A percentile compares a stretch with the other conserved stretches of the same genome.
phyloP scores from a whole-genome alignment of 2,329 filamentous ascomycete genomes.

The Juglanconis oblonga region DNA sequence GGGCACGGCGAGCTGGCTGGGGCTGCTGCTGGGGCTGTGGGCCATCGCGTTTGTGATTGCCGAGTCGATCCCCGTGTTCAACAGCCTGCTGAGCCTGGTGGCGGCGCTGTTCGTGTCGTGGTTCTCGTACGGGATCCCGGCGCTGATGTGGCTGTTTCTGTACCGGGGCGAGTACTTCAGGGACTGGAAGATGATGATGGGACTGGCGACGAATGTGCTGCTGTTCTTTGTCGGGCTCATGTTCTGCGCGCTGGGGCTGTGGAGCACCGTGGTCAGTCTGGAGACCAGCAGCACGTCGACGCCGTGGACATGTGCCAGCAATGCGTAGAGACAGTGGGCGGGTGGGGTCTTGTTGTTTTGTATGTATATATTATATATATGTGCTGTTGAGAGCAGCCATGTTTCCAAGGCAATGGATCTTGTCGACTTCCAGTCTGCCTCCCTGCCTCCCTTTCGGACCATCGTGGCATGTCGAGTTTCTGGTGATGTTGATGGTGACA shows the following conservation, averaged over 20 bases:
- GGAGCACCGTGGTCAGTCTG: conserved; percentile 37
- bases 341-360: too few relatives aligned
- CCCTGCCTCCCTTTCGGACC: too few relatives aligned
- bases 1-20: conserved; percentile 56
- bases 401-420: background rate
- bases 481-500: too few relatives aligned
- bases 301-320: conserved; percentile 36
- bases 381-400: too few relatives aligned
- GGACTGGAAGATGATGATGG: conserved; percentile 27
- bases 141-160: conserved; percentile 47
- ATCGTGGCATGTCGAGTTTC: too few relatives aligned
- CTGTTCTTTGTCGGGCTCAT: conserved; percentile 33
- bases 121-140: conserved; percentile 57
- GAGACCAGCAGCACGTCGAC: conserved; percentile 26
- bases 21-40: conserved; percentile 55
- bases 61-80: conserved; percentile 67
- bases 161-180: conserved; percentile 39
- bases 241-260: conserved; percentile 37
- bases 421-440: too few relatives aligned
- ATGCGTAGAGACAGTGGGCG: conserved; percentile 16
- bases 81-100: conserved; percentile 61
- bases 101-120: conserved; percentile 62
- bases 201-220: conserved; percentile 30
- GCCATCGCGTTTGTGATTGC: conserved; percentile 65
- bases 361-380: background rate